Percentiles rank a stretch among this genome's conserved stretches.
Evolutionary conservation across 345 rosid genomes (phyloP).

Genomic region (Aquilaria malaccensis): DNA sequence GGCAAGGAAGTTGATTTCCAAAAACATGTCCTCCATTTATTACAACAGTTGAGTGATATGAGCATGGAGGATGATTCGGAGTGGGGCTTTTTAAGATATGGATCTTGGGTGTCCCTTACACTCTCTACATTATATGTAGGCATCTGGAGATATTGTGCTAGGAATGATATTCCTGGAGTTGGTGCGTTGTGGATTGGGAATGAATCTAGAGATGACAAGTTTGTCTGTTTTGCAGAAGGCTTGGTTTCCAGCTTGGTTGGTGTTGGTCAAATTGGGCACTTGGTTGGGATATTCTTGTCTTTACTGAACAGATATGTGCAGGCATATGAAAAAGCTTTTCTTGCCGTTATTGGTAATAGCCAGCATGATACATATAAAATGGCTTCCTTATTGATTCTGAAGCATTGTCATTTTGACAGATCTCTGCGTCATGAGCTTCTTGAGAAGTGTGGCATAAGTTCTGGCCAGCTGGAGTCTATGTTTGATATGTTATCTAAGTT

Average conservation of each 20-base stretch:
- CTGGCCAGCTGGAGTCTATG: conserved; percentile 49
- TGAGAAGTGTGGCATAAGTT: conserved; percentile 45
- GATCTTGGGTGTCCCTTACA: conserved; percentile 67
- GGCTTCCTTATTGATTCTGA: conserved; percentile 66
- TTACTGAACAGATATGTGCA: conserved; percentile 49
- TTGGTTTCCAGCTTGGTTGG: conserved; percentile 46
- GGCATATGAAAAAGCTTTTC: conserved; percentile 64
- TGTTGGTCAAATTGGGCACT: conserved; percentile 35
- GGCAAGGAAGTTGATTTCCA: conserved; percentile 31
- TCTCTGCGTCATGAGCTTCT: conserved; percentile 55
- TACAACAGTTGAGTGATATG: conserved; percentile 35
- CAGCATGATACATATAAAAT: conserved; percentile 32
- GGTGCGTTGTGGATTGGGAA: conserved; percentile 37
- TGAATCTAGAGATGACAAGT: conserved; percentile 39
- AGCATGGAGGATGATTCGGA: conserved; percentile 36
- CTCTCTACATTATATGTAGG: conserved; percentile 67
- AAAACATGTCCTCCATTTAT: conserved; percentile 38
- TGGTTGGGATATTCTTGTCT: conserved; percentile 52
- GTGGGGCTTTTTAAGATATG: conserved; percentile 82
- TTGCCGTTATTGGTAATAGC: conserved; percentile 45
- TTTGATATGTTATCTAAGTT: conserved; percentile 42
- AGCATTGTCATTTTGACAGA: conserved; percentile 64
- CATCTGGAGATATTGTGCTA: conserved; percentile 37
- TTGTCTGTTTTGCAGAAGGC: conserved; percentile 45
- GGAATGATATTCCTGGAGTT: conserved; percentile 39